phyloP scores from a whole-genome alignment of 176 grass and related monocot genomes.

The Themeda triandra region DNA sequence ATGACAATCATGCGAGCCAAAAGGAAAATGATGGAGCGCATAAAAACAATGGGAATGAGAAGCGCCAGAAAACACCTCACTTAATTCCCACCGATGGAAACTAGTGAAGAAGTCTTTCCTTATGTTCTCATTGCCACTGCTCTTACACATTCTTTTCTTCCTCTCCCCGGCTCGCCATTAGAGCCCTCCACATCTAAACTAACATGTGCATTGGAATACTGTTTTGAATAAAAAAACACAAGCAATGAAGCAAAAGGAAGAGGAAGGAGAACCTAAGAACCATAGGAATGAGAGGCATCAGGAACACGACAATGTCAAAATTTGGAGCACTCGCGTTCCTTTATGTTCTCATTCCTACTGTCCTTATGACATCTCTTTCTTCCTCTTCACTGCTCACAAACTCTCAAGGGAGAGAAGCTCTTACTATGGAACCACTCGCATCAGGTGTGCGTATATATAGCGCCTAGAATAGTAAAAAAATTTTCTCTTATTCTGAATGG shows the following conservation, averaged over 20 bases:
- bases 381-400: constrained; percentile 29
- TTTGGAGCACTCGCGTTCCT: constrained; percentile 2
- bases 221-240: neutral
- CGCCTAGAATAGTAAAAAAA: no score
- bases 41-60: constrained; percentile 40
- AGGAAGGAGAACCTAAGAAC: constrained; percentile 11
- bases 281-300: no score
- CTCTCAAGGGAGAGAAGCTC: neutral
- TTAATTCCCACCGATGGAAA: neutral
- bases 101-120: neutral
- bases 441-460: constrained; percentile 7
- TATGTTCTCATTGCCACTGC: constrained; percentile 14
- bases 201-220: neutral
- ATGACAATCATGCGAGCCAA: neutral
- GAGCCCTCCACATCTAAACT: neutral
- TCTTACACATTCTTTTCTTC: neutral
- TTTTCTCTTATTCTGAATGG: no score
- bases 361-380: constrained; percentile 24
- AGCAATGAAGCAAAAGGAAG: constrained; percentile 1
- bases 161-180: neutral
- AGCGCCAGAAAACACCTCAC: constrained; percentile 23
- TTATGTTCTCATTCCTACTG: constrained; percentile 28
- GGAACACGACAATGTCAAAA: no score
- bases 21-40: constrained; percentile 23
- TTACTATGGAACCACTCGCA: neutral